Conservation (phyloP, 2,329 filamentous ascomycete species). For the Stachybotrys chartarum region DNA sequence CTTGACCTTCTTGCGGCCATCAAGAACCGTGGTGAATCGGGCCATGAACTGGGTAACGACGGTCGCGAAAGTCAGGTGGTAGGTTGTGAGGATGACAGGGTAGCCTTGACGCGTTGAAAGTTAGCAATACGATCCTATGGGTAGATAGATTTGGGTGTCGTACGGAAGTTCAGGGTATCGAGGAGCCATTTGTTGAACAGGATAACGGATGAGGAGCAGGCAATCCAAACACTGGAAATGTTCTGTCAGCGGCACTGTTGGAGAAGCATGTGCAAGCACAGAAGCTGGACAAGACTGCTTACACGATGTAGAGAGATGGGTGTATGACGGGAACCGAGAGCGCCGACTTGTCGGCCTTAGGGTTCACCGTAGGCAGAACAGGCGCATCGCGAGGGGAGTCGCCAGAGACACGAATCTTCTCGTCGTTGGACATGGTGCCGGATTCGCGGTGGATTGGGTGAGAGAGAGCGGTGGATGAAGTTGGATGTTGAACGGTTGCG, state of each 20-base stretch:
- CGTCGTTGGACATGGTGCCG: constrained; percentile 50
- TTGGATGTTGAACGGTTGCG: constrained; percentile 8
- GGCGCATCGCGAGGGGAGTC: constrained; percentile 60
- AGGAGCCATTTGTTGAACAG: constrained; percentile 99
- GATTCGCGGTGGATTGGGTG: constrained; percentile 12
- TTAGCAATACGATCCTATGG: background rate
- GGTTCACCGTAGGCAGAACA: constrained; percentile 77
- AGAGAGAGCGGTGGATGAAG: constrained; percentile 4
- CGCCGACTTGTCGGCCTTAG: constrained; percentile 63
- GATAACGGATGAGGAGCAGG: constrained; percentile 87
- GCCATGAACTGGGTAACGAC: constrained; percentile 91
- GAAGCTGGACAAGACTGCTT: constrained; percentile 20
- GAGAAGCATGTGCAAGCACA: background rate
- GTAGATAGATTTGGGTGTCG: constrained; percentile 9
- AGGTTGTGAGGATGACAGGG: constrained; percentile 84
- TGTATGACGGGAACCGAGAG: constrained; percentile 60
- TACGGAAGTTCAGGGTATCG: constrained; percentile 70
- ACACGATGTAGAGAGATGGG: constrained; percentile 79
- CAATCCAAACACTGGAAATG: constrained; percentile 72
- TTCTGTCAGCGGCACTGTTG: background rate
- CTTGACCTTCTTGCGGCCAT: constrained; percentile 91
- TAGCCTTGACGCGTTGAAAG: constrained; percentile 39
- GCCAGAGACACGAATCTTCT: constrained; percentile 79
- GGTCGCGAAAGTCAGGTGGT: constrained; percentile 89
- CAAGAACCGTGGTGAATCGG: constrained; percentile 80